phyloP scores from a whole-genome alignment of 2,329 filamentous ascomycete genomes.

The Neonectria coccinea region DNA sequence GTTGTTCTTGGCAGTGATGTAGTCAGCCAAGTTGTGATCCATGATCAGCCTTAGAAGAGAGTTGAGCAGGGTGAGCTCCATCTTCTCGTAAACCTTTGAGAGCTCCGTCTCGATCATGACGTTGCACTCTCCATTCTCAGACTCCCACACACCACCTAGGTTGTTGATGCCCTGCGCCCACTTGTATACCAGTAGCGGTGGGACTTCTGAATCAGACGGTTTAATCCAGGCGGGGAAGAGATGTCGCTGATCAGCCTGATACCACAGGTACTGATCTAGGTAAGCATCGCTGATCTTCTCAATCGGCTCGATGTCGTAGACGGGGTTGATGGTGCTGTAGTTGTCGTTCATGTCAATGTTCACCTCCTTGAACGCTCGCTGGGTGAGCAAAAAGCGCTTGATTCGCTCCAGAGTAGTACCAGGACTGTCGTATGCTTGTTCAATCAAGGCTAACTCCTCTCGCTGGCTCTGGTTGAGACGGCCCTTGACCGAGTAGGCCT shows the following conservation, averaged over 20 bases:
- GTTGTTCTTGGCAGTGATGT: constrained; percentile 99
- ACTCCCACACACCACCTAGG: constrained; percentile 93
- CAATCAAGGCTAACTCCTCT: constrained; percentile 95
- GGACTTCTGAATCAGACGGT: constrained; percentile 97
- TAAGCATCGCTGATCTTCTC: constrained; percentile 99
- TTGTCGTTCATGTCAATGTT: constrained; percentile 99
- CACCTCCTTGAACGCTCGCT: constrained; percentile 98
- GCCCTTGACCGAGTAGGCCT: constrained; percentile 98
- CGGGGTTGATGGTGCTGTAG: constrained; percentile 98
- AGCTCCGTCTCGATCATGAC: constrained; percentile 98
- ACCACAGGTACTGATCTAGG: constrained; percentile 98
- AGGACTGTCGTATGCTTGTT: constrained; percentile 97
- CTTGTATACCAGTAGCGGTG: constrained; percentile 94
- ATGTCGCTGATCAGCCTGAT: constrained; percentile 96
- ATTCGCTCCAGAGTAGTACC: constrained; percentile 96
- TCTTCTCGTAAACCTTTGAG: constrained; percentile 99
- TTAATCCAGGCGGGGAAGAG: constrained; percentile 99
- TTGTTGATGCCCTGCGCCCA: constrained; percentile 99
- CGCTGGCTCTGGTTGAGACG: constrained; percentile 96
- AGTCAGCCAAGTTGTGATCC: constrained; percentile 99
- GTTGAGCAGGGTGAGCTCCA: constrained; percentile 95
- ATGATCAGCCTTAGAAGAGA: constrained; percentile 93
- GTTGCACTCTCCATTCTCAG: constrained; percentile 93
- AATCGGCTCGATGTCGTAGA: constrained; percentile 98
- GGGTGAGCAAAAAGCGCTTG: constrained; percentile 96